Base-by-base conservation (phyloP, 2,329 filamentous ascomycete species). In the Alternaria arbusti region DNA sequence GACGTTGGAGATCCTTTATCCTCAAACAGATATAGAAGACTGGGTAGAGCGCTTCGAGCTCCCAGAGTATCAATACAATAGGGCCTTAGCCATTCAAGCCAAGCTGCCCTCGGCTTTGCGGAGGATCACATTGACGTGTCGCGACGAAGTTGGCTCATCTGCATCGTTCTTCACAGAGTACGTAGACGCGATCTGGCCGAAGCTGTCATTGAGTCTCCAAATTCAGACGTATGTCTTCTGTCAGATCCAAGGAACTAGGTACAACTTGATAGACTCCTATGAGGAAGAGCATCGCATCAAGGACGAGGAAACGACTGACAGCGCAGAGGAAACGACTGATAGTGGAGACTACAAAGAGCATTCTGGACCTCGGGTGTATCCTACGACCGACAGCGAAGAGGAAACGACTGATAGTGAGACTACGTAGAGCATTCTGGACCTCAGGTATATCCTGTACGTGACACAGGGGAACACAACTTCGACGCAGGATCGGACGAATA, bases 1-100 rank as follows among this genome's bases (percentile, higher is more conserved):
- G 45, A 46, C 47, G 13, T 60, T 73, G 6, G 67, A 69, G 11
- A 44, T 72, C 6, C 12, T 70, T 3, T 69, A 61, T n/a, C 70
- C 69, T 1, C 46, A 66, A n/a, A 25, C 56, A 49, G 40, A 52
- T 0, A 47, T 70, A 3, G 57, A 67, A 15, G 28, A 52, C 5
- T 72, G 68, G 69, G 59, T 36, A 36, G 32, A 36, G 32, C 32
- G 52, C 2, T 67, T 70, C 12, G 13, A 57, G n/a, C 36, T 9
- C 36, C n/a, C 36, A 40, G 36, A 5, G 6, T 17, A 5, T 12
- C 43, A 5, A 13, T 6, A 3, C 25, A 20, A 11, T 12, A 17
- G 17, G 25, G 36, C 36, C 6, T 40, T 40, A 40, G 36, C 4
- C 36, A 11, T 22, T 11, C 20, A 28, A 2, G 20, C n/a, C 13